Evolutionary conservation across 2,329 filamentous ascomycete genomes (phyloP), one percentile per base, ranked within the genome.

Genomic region (Penicillium sp.): DNA sequence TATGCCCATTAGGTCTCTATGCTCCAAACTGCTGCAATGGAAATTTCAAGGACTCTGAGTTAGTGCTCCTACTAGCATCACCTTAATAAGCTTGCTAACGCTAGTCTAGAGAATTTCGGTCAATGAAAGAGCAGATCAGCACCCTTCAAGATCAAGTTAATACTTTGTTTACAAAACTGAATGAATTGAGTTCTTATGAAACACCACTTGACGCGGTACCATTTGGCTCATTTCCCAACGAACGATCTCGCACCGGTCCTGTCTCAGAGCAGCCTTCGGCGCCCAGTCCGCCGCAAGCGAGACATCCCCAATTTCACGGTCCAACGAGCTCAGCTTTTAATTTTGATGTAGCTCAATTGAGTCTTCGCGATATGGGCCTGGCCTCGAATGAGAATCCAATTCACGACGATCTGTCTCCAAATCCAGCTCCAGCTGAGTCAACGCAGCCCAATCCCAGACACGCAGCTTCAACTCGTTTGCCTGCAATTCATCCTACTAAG

Each of bases 41-140:
- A 77, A 91, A 84, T 71, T 91, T 96, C 80, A 94, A 93, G 72
- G 92, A 97, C 66, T 91, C 91, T 47, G 90, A 95, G 78, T 82
- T 71, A 59, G 78, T 68, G 20, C 5, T 33, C 45, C 33, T 20
- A 21, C 11, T 12, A n/a, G 5, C 20, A 26, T n/a, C 1, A 16
- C 16, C n/a, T n/a, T 16, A 26, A 45, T 45, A 5, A 42, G 30
- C 21, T 21, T 30, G 28, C 49, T 57, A 35, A 54, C 38, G n/a
- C 11, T 35, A 33, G 20, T n/a, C 21, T 49, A 83, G 80, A 9
- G 92, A 97, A 70, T 97, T 91, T 78, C 89, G 86, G 67, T 82
- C 86, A 38, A 91, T 97, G 85, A 83, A 85, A 55, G 79, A 81
- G 33, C 88, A 94, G 63, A 84, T 97, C 58, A 77, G 78, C 11